Conservation (phyloP, 1,284 basidiomycete species). For the Waitea zeae region DNA sequence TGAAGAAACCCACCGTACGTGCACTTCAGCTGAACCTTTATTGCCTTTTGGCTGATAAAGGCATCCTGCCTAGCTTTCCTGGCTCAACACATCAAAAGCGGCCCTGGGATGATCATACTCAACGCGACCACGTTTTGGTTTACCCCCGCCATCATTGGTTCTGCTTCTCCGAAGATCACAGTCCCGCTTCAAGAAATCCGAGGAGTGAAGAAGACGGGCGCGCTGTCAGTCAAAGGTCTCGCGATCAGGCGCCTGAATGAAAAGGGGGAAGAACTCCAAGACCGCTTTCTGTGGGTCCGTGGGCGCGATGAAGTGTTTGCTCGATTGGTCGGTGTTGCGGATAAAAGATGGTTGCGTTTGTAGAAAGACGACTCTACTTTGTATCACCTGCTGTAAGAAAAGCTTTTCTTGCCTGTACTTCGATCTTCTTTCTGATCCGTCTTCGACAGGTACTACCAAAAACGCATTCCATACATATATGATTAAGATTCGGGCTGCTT, state of each 20-base stretch:
- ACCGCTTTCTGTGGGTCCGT: constrained; percentile 38
- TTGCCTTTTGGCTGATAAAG: constrained; percentile 4
- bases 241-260: constrained; percentile 26
- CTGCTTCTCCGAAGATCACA: constrained; percentile 19
- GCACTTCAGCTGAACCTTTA: constrained; percentile 1
- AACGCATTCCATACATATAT: too few relatives aligned
- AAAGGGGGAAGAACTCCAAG: constrained; percentile 19
- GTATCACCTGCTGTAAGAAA: too few relatives aligned
- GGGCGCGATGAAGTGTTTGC: constrained; percentile 50
- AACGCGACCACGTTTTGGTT: constrained; percentile 30
- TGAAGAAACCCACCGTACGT: constrained; percentile 16
- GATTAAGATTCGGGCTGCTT: too few relatives aligned
- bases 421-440: too few relatives aligned
- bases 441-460: too few relatives aligned
- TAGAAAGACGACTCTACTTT: too few relatives aligned
- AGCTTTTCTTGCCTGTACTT: too few relatives aligned
- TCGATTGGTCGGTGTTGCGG: constrained; percentile 34
- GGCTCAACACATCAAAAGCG: constrained; percentile 32
- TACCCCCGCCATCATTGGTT: constrained; percentile 30
- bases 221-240: constrained; percentile 26
- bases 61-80: constrained; percentile 29
- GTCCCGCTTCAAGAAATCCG: constrained; percentile 28
- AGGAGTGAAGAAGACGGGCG: constrained; percentile 37
- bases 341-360: constrained; percentile 19
- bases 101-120: constrained; percentile 41